phyloP scores from a whole-genome alignment of 1,284 basidiomycete species.

The Flammula alnicola region DNA sequence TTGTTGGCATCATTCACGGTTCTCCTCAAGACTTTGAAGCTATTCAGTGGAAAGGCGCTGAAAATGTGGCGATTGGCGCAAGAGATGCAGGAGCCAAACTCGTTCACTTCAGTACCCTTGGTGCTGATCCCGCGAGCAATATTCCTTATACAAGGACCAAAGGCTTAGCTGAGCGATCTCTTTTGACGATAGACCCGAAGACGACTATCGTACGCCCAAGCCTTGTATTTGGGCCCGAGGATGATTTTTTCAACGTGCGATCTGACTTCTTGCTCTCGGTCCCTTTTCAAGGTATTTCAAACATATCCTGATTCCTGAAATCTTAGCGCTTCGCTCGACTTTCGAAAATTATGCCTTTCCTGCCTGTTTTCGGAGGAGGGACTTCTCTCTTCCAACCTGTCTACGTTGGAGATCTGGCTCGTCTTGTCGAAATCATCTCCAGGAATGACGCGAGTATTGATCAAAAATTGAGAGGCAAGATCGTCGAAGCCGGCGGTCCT shows the following conservation, averaged over 20 bases:
- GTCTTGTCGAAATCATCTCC: constrained; percentile 61
- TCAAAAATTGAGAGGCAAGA: constrained; percentile 52
- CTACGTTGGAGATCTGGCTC: constrained; percentile 67
- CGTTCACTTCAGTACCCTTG: constrained; percentile 67
- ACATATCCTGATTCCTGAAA: constrained; percentile 2
- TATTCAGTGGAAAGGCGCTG: constrained; percentile 66
- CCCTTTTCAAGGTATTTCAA: neutral
- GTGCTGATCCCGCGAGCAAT: constrained; percentile 51
- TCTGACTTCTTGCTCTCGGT: neutral
- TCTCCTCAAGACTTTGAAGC: constrained; percentile 56
- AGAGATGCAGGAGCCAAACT: constrained; percentile 54
- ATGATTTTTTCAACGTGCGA: constrained; percentile 70
- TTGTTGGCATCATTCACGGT: constrained; percentile 69
- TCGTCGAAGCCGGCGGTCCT: constrained; percentile 73
- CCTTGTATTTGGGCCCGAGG: constrained; percentile 73
- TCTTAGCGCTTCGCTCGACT: constrained; percentile 62
- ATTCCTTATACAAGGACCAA: constrained; percentile 66
- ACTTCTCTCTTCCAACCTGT: constrained; percentile 70
- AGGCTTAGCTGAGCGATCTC: constrained; percentile 61
- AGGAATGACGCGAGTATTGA: constrained; percentile 47
- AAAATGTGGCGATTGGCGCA: constrained; percentile 61
- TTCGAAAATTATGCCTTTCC: constrained; percentile 62
- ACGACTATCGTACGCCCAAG: constrained; percentile 71
- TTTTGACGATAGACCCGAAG: constrained; percentile 49
- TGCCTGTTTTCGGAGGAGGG: constrained; percentile 77